Conservation (phyloP, 2,329 filamentous ascomycete genomes). For the Atkinsonella texensis region DNA sequence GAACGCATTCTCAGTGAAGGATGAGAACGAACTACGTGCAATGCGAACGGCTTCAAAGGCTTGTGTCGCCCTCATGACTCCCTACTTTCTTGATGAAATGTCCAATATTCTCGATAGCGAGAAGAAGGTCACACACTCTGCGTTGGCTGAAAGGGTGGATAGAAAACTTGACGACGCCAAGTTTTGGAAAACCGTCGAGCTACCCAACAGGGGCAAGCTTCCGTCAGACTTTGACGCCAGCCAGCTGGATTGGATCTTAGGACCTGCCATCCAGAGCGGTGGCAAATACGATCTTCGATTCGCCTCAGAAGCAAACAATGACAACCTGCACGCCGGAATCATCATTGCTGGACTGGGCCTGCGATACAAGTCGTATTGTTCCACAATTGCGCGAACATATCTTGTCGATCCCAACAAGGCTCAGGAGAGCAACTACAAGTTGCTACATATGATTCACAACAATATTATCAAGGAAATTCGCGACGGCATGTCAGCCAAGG, state of each 20-base stretch:
- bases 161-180: conserved; percentile 86
- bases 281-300: conserved; percentile 89
- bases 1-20: conserved; percentile 81
- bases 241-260: conserved; percentile 89
- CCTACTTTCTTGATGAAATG: conserved; percentile 98
- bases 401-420: conserved; percentile 94
- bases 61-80: conserved; percentile 86
- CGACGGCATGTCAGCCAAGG: conserved; percentile 76
- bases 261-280: conserved; percentile 85
- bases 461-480: conserved; percentile 82
- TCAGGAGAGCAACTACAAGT: conserved; percentile 88
- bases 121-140: conserved; percentile 89
- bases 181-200: conserved; percentile 74
- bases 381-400: conserved; percentile 84
- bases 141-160: conserved; percentile 75
- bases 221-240: conserved; percentile 75
- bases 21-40: conserved; percentile 83
- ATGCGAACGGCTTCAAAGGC: conserved; percentile 93
- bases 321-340: conserved; percentile 76
- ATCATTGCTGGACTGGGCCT: conserved; percentile 88
- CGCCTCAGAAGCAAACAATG: conserved; percentile 65
- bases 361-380: conserved; percentile 92
- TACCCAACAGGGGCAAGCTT: conserved; percentile 61
- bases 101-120: conserved; percentile 90
- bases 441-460: conserved; percentile 74